Evolutionary conservation across 352 stramenopile genomes (phyloP).

Genomic region (Globisporangium carolinianum): DNA sequence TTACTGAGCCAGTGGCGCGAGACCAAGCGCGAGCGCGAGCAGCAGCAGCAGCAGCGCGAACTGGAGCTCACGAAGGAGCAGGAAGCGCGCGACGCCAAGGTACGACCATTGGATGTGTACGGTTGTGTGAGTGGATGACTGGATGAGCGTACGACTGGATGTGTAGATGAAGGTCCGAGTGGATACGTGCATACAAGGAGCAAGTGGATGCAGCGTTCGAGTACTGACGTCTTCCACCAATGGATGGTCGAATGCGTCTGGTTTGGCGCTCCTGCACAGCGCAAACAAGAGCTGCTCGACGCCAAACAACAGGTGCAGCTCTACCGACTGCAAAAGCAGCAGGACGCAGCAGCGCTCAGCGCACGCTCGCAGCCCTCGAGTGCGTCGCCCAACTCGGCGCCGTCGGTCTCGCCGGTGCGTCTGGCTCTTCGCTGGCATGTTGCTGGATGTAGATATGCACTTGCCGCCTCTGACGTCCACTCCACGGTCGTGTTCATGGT

Average conservation of each 20-base stretch:
- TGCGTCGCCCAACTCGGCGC: constrained; percentile 4
- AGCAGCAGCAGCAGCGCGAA: constrained; percentile 25
- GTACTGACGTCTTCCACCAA: no score
- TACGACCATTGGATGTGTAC: constrained; percentile 5
- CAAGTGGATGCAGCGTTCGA: no score
- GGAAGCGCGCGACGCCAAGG: constrained; percentile 45
- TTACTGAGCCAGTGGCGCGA: constrained; percentile 31
- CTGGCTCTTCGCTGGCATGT: no score
- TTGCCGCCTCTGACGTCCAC: background rate
- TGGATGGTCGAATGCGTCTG: background rate
- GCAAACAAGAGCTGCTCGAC: constrained; percentile 50
- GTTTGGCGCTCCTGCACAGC: constrained; percentile 12
- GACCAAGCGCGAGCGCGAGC: constrained; percentile 35
- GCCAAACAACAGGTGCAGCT: constrained; percentile 73
- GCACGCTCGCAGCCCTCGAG: constrained; percentile 9
- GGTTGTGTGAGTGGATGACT: no score
- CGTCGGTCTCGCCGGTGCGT: constrained; percentile 22
- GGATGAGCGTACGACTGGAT: no score
- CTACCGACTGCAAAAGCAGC: constrained; percentile 73
- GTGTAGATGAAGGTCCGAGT: no score
- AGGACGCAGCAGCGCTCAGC: constrained; percentile 33
- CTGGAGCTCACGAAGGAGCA: constrained; percentile 22
- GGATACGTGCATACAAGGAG: no score
- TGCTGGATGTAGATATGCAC: background rate
- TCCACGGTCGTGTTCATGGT: no score